Evolutionary conservation across 169 alveolate species (phyloP), one percentile per base, ranked within the genome.

Genomic region (Plasmodium berghei): DNA sequence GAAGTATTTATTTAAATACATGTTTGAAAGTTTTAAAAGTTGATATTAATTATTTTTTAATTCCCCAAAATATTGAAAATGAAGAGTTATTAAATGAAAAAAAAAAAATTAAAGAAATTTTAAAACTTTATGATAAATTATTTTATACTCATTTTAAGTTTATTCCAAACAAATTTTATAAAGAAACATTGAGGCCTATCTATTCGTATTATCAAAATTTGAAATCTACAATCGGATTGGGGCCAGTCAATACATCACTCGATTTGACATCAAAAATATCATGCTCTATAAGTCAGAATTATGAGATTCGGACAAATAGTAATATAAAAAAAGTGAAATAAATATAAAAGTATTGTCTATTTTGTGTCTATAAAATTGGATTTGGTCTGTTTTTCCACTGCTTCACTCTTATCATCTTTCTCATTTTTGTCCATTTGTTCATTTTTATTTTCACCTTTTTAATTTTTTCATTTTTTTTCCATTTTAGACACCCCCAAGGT

Each of bases 101-200:
- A 85, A 85, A 85, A 70, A 85, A 85, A 70, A 64, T 85, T 4
- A 85, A 85, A 85, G 91, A 85, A 59, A 85, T 85, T 70, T 85
- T 85, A 85, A 85, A 85, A 56, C 73, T 85, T 18, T 85, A 85
- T 49, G 91, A 85, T 85, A 85, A 85, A 52, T 70, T 85, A 54
- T 85, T 85, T 59, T 85, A 85, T 59, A 85, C 34, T 18, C 87
- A 85, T 70, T 85, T 85, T 85, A 85, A 85, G 40, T 85, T 85
- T 59, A 85, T 71, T 26, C 91, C 91, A 56, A 85, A 71, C 62
- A 85, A 85, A 52, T 42, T 85, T 64, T 85, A 85, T 69, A 85
- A 85, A 63, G 91, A 85, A 85, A 69, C 74, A 52, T 52, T 85
- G 34, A 85, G 91, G 59, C 91, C 91, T 56, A 85, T 85, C 5